These are phyloP conservation scores for Neurospora sp. DNA, from an alignment of 495 filamentous ascomycete genomes.

Conservation along the genomic window DNA sequence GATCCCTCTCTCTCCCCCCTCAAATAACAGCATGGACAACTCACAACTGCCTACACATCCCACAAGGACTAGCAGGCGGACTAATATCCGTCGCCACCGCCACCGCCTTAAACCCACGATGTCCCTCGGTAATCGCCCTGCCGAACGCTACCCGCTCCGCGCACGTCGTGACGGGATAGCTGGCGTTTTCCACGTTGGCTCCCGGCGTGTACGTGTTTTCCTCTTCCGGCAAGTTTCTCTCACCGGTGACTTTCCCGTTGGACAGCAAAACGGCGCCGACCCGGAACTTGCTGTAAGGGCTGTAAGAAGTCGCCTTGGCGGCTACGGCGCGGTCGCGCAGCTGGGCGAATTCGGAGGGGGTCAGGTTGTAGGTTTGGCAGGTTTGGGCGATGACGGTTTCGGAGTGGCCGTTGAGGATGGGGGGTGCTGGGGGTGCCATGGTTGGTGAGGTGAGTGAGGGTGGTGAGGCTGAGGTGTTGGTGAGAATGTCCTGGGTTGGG, in stretches of 20 bases:
- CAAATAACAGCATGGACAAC: conserved; percentile 7
- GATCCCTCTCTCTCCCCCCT: background rate
- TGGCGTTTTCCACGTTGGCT: conserved; percentile 90
- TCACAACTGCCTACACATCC: conserved; percentile 56
- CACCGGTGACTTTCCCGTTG: background rate
- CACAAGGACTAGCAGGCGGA: conserved; percentile 62
- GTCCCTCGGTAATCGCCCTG: conserved; percentile 64
- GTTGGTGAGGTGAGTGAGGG: background rate
- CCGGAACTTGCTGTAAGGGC: conserved; percentile 88
- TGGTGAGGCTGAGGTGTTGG: background rate
- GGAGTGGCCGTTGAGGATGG: conserved; percentile 17
- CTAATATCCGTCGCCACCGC: conserved; percentile 76
- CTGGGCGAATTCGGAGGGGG: conserved; percentile 46
- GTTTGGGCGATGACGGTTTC: conserved; percentile 13
- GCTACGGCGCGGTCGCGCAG: conserved; percentile 48
- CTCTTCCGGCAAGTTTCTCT: no score
- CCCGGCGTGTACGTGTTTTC: conserved; percentile 38
- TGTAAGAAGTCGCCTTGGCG: conserved; percentile 72
- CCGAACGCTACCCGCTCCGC: conserved; percentile 83
- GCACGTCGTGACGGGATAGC: conserved; percentile 85
- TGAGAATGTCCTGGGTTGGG: background rate
- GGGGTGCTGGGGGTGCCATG: conserved; percentile 2
- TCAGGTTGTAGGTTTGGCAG: conserved; percentile 38
- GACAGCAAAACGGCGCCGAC: conserved; percentile 78
- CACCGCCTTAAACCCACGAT: conserved; percentile 64